These are phyloP conservation scores for Cyclostephanos tholiformis DNA, from an alignment of 108 stramenopile species.

Conservation along the genomic window DNA sequence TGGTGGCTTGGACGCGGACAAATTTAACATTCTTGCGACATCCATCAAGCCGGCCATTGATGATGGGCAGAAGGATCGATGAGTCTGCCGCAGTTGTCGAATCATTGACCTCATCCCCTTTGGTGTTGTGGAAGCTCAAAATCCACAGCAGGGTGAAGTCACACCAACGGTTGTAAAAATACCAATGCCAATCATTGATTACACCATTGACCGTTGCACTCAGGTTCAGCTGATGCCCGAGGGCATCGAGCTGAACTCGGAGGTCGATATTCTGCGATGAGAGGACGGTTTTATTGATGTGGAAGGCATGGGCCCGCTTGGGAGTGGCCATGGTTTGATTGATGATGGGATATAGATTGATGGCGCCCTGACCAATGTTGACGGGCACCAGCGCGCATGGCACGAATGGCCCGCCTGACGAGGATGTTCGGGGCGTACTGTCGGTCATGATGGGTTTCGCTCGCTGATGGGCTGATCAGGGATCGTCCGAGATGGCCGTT, in stretches of 20 bases:
- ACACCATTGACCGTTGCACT: too few species aligned
- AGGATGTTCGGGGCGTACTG: too few species aligned
- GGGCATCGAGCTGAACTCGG: too few species aligned
- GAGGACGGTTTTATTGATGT: slow-evolving; percentile 3
- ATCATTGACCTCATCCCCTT: background rate
- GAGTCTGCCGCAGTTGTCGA: background rate
- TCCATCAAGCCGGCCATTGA: background rate
- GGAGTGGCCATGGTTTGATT: background rate
- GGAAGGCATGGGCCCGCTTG: slow-evolving; percentile 7
- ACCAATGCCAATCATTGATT: background rate
- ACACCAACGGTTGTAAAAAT: background rate
- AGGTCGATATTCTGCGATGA: too few species aligned
- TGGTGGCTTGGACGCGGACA: background rate
- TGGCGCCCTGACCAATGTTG: background rate
- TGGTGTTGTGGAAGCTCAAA: background rate
- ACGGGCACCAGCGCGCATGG: background rate
- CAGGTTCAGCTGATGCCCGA: too few species aligned
- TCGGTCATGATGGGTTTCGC: too few species aligned
- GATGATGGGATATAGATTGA: background rate
- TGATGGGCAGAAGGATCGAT: background rate
- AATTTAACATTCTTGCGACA: background rate
- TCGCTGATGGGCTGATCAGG: too few species aligned
- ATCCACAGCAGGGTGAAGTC: background rate
- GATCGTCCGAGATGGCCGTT: too few species aligned
- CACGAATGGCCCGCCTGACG: background rate